Percentiles rank a stretch among this genome's conserved stretches.
Conservation (phyloP, 345 rosid species). For the Hirschfeldia incana region DNA sequence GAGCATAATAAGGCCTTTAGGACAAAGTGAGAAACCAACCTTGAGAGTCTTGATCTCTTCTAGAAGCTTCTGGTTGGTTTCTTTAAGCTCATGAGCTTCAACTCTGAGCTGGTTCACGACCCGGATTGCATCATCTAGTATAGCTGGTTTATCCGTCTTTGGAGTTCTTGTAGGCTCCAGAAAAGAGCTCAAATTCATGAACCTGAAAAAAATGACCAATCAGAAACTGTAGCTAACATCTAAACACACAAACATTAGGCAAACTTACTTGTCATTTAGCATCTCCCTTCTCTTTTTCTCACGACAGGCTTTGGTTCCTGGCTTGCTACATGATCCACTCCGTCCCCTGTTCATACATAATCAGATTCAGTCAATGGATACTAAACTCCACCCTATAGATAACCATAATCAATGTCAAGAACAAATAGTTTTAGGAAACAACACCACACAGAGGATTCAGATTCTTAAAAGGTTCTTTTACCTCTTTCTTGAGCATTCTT, state of each 20-base stretch:
- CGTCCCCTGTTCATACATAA: conserved; percentile 36
- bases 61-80: conserved; percentile 65
- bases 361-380: conserved; percentile 12
- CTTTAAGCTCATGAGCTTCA: conserved; percentile 78
- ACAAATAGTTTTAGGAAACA: neutral
- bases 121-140: conserved; percentile 78
- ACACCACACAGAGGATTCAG: neutral
- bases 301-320: conserved; percentile 73
- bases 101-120: conserved; percentile 71
- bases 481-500: conserved; percentile 41
- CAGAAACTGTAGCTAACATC: conserved; percentile 6
- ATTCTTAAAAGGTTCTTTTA: conserved; percentile 1
- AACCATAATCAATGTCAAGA: neutral
- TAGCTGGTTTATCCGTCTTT: conserved; percentile 78
- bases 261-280: conserved; percentile 68
- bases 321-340: conserved; percentile 40
- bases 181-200: conserved; percentile 72
- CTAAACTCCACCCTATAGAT: neutral
- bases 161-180: conserved; percentile 79
- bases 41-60: conserved; percentile 79
- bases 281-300: conserved; percentile 87
- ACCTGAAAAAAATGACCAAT: conserved; percentile 46
- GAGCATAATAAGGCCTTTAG: neutral
- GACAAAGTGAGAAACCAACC: conserved; percentile 47
- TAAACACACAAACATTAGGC: neutral